Evolutionary conservation across 225 moss, liverwort and hornwort species (phyloP), one percentile per base, ranked within the genome.

Genomic region (Bryoerythrophyllum caledonicum): DNA sequence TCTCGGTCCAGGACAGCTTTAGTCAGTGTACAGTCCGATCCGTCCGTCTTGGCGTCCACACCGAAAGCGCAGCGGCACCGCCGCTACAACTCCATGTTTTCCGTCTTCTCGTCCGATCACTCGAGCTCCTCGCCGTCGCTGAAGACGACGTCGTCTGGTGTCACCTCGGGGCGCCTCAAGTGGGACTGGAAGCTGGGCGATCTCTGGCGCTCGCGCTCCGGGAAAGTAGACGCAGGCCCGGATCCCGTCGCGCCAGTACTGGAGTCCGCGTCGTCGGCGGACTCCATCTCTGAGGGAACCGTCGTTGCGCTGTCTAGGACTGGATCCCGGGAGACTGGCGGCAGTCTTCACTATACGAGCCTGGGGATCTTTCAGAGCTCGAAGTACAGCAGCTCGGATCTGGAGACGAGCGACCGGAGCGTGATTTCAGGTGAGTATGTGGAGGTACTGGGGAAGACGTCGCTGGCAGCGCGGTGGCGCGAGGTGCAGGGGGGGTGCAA

Each of bases 401-500:
- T 82, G 34, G 85, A 88, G 30, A 57, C 49, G 46, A 85, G 70
- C 30, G 85, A 67, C 21, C 48, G 82, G 23, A 76, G 28, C 32
- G 52, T 40, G 2, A 43, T 43, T 13, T 74, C 53, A 11, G 68
- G 14, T 1, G 48, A 35, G 23, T 74, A 38, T 19, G 65, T 69
- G 5, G 44, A 74, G 8, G 72, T 72, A n/a, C n/a, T n/a, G 37
- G 67, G 21, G 49, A 60, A 52, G 11, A 67, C 9, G 19, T 2
- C 75, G 21, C 41, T 85, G 1, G 80, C 85, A 3, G 52, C 10
- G 24, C 74, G 80, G 48, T 91, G 93, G 93, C 72, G 76, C 34
- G 88, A 87, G 68, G 79, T 93, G 24, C 90, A 88, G 26, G 93
- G 90, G 6, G 69, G 67, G 12, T 70, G 34, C 20, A 75, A 91